Percentiles rank a stretch among this genome's conserved stretches.
phyloP scores from a whole-genome alignment of 2,329 filamentous ascomycete species.

The Penicillium sp. region DNA sequence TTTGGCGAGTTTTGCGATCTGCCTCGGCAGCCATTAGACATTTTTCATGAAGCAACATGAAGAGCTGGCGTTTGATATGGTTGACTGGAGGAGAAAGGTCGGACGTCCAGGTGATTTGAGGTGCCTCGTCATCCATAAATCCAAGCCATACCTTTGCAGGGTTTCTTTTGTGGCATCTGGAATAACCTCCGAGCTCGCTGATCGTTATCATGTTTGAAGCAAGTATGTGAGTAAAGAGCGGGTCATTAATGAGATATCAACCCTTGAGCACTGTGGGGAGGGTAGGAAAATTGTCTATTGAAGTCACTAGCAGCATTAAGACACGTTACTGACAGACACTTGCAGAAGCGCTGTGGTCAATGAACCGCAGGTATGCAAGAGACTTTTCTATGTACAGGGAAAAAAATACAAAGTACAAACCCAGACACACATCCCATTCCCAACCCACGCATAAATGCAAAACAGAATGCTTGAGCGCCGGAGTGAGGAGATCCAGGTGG shows the following conservation, averaged over 20 bases:
- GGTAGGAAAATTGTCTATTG: slow-evolving; percentile 26
- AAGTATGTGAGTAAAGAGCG: background rate
- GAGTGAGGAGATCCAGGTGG: slow-evolving; percentile 41
- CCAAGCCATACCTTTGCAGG: too few relatives aligned
- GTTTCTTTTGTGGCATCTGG: background rate
- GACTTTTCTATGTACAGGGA: slow-evolving; percentile 45
- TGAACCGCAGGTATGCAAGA: slow-evolving; percentile 31
- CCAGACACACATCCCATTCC: slow-evolving; percentile 41
- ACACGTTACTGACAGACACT: slow-evolving; percentile 26
- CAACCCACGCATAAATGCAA: slow-evolving; percentile 42
- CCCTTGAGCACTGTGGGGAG: background rate
- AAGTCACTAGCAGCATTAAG: slow-evolving; percentile 33
- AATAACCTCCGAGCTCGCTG: too few relatives aligned
- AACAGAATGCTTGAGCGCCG: slow-evolving; percentile 42
- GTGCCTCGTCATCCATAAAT: background rate
- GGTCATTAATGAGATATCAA: background rate
- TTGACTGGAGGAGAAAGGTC: too few relatives aligned
- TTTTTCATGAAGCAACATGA: too few relatives aligned
- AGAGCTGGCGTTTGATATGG: too few relatives aligned
- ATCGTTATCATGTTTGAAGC: background rate
- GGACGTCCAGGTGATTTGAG: background rate
- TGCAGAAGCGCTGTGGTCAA: slow-evolving; percentile 26
- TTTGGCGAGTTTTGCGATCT: too few relatives aligned
- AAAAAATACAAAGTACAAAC: slow-evolving; percentile 36
- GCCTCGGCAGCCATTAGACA: too few relatives aligned